Evolutionary conservation across 140 eudicot species (phyloP).

Genomic region (Anethum foeniculum): DNA sequence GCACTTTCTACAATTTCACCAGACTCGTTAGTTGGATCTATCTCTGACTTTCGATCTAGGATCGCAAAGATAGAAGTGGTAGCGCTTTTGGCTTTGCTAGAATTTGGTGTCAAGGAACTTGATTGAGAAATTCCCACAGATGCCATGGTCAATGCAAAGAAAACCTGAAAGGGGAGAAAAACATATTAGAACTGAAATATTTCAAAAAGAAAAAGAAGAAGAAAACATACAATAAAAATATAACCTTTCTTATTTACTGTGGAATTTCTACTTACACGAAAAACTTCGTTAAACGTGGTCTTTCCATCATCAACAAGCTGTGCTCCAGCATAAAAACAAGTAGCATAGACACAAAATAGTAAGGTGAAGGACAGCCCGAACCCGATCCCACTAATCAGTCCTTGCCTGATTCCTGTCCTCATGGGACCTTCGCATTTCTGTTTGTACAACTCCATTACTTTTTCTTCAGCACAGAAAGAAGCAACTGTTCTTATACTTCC

Average conservation of each 20-base stretch:
- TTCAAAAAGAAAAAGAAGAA: neutral
- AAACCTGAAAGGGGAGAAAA: slow-evolving; percentile 38
- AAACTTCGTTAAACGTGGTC: slow-evolving; percentile 56
- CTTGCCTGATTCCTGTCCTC: slow-evolving; percentile 67
- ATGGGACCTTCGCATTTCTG: slow-evolving; percentile 73
- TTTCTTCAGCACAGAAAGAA: slow-evolving; percentile 91
- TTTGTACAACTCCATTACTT: slow-evolving; percentile 64
- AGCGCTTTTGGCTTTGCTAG: slow-evolving; percentile 73
- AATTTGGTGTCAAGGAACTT: slow-evolving; percentile 78
- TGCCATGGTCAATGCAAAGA: slow-evolving; percentile 85
- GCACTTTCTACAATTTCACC: slow-evolving; percentile 45
- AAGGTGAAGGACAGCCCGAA: slow-evolving; percentile 61
- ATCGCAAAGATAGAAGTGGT: slow-evolving; percentile 69
- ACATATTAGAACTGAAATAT: neutral
- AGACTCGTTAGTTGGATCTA: slow-evolving; percentile 81
- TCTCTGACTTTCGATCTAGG: slow-evolving; percentile 65
- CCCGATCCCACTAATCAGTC: slow-evolving; percentile 77
- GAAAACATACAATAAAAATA: neutral
- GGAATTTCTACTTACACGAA: slow-evolving; percentile 34
- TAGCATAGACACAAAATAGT: slow-evolving; percentile 60
- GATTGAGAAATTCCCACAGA: slow-evolving; percentile 81
- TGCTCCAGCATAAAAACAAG: slow-evolving; percentile 80
- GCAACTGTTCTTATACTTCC: slow-evolving; percentile 92
- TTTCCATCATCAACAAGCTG: slow-evolving; percentile 61
- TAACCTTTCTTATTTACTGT: neutral